Base-by-base conservation (phyloP, 2,329 filamentous ascomycete genomes). In the Pseudocercospora eumusae region DNA sequence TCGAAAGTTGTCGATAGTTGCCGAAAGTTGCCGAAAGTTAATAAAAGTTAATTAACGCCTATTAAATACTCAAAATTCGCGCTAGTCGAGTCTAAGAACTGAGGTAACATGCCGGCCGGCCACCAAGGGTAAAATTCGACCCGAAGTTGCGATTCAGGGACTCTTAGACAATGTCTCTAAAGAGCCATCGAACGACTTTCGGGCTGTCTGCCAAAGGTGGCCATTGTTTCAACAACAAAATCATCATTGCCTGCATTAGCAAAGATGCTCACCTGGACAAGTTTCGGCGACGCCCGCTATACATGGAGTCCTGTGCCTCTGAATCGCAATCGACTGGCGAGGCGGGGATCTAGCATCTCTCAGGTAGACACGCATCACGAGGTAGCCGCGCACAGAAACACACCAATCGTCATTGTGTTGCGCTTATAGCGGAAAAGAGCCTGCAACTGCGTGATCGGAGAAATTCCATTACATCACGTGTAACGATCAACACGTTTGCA, bases 401-500 rank as follows among this genome's bases (percentile, higher is more conserved):
- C 18, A 21, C 52, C 52, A 54, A 54, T 57, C 36, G 27, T 57
- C 25, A 28, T 47, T 57, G 25, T 57, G 55, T 57, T 25, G 53
- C 31, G 53, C 31, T 44, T 56, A 33, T 20, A n/a, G 53, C 31
- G 53, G 28, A n/a, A 52, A 4, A 52, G 25, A 33, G 54, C 47
- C 45, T 23, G 23, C 47, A n/a, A 21, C 8, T 28, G 52, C 53
- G 20, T 21, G 20, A 23, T 45, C 55, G 33, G 55, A 45, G 55
- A 25, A 57, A 47, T 31, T 31, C 36, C 3, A 47, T 45, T 45
- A 45, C 42, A 57, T 45, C 36, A 45, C 47, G 15, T 55, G 36
- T 56, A 36, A 55, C 52, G 61, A 63, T 63, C 61, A 49, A 63
- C 57, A 60, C 13, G 52, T 63, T 63, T 58, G 57, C 61, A 52